phyloP scores from a whole-genome alignment of 352 stramenopile species.

The Thalassiosira exigua region DNA sequence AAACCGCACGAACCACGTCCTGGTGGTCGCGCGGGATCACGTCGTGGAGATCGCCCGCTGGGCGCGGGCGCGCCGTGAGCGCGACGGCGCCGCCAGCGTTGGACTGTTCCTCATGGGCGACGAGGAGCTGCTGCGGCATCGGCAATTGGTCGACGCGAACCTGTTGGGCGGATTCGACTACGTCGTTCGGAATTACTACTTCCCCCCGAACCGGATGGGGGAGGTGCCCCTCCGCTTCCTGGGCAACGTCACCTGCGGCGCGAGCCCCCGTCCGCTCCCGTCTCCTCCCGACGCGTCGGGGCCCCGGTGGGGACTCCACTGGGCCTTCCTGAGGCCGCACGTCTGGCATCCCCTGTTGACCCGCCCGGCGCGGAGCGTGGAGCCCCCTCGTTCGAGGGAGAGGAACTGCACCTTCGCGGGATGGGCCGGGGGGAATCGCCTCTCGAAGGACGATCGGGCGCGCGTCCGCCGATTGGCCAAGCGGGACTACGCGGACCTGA shows the following conservation, averaged over 20 bases:
- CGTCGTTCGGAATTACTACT: slow-evolving; percentile 6
- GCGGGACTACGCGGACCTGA: background rate
- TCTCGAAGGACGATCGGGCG: slow-evolving; percentile 18
- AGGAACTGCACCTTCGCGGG: slow-evolving; percentile 22
- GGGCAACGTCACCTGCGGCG: slow-evolving; percentile 27
- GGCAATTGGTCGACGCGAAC: background rate
- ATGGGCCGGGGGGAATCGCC: background rate
- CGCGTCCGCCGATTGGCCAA: background rate
- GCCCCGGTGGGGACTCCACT: slow-evolving; percentile 27
- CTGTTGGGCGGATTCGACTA: slow-evolving; percentile 6
- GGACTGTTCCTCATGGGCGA: slow-evolving; percentile 16
- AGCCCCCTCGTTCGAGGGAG: background rate
- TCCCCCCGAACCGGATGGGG: background rate
- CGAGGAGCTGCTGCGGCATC: slow-evolving; percentile 9
- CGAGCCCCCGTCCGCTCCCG: slow-evolving; percentile 1
- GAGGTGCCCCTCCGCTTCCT: slow-evolving; percentile 6
- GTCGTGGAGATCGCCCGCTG: slow-evolving; percentile 7
- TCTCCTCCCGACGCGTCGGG: background rate
- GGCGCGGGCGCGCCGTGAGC: background rate
- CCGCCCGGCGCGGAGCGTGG: background rate
- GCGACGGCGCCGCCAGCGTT: background rate
- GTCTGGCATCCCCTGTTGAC: slow-evolving; percentile 3
- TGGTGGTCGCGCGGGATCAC: slow-evolving; percentile 3
- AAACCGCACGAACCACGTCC: background rate
- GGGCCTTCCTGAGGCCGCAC: slow-evolving; percentile 13